phyloP scores from a whole-genome alignment of 2,329 filamentous ascomycete genomes.

The Chaetothyriales sp. region DNA sequence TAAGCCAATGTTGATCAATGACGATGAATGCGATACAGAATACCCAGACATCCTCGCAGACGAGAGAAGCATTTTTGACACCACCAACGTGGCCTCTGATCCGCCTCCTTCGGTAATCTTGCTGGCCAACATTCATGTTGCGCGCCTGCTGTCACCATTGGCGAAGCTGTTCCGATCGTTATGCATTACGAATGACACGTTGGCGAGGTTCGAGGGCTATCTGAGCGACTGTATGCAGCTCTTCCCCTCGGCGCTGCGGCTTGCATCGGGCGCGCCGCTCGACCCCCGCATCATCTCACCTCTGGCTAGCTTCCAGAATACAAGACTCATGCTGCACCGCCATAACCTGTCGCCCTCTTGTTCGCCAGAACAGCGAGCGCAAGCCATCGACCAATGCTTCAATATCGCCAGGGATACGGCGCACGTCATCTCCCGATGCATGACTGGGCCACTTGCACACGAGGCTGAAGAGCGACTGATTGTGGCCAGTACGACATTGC shows the following conservation, averaged over 20 bases:
- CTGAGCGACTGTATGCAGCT: conserved; percentile 60
- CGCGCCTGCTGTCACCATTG: conserved; percentile 62
- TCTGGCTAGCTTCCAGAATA: conserved; percentile 64
- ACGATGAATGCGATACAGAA: conserved; percentile 72
- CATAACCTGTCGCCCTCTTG: conserved; percentile 72
- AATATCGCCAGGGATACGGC: conserved; percentile 65
- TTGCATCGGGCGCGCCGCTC: conserved; percentile 51
- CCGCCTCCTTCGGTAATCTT: conserved; percentile 37
- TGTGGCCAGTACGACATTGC: conserved; percentile 57
- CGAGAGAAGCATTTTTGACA: conserved; percentile 32
- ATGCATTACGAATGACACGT: conserved; percentile 50
- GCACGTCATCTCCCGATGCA: conserved; percentile 55
- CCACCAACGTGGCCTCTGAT: conserved; percentile 47
- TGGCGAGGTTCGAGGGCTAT: conserved; percentile 69
- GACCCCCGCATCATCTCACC: conserved; percentile 63
- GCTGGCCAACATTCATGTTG: conserved; percentile 66
- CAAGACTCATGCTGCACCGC: conserved; percentile 72
- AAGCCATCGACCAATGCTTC: conserved; percentile 66
- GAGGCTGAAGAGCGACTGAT: conserved; percentile 39
- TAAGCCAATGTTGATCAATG: conserved; percentile 68
- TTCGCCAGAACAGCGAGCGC: conserved; percentile 48
- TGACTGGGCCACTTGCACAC: conserved; percentile 30
- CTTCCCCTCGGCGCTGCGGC: conserved; percentile 63
- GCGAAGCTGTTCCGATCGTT: conserved; percentile 56
- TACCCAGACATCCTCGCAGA: conserved; percentile 73